Evolutionary conservation across 2,329 filamentous ascomycete species (phyloP), one percentile per base, ranked within the genome.

Genomic region (Cytospora schulzeri): DNA sequence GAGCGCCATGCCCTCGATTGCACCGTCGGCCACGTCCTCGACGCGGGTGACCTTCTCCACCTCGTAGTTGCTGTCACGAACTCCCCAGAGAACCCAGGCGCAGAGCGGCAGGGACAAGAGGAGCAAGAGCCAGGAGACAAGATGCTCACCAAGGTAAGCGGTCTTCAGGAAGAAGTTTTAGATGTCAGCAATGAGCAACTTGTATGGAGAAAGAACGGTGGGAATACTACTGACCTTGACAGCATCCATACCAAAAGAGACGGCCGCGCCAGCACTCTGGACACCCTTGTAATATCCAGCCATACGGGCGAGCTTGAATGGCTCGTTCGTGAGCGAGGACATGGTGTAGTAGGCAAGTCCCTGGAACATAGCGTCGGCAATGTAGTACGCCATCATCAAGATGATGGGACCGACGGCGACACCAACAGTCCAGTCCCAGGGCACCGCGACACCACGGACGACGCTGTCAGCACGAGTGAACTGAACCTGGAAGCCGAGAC

Each of bases 261-360:
- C 85, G 28, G 89, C 90, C 1, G 87, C 84, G 70, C 91, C 91
- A 6, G 88, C 89, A 19, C 89, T 91, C 74, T 93, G 91, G 57
- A 93, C 90, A 19, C 89, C 89, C 77, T 93, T 93, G 81, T 93
- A 93, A 79, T 91, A 93, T 58, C 88, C 89, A 22, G 88, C 88
- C 73, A 89, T 91, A 75, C 91, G 90, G 73, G 89, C 89, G 38
- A 91, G 82, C 73, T 89, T 90, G 73, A 89, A 88, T 62, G 85
- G 81, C 73, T 90, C 90, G 79, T 92, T 92, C 67, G 87, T 88
- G 53, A 91, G 78, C n/a, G 88, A 82, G 54, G 89, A 89, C 88
- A 92, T 91, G 76, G 86, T 87, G 81, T 91, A 91, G 70, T 86
- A 85, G 53, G 86, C 84, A n/a, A 81, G 78, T 71, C 91, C 91